Evolutionary conservation across 2,329 filamentous ascomycete genomes (phyloP), one percentile per base, ranked within the genome.

Genomic region (Fusarium sp.): DNA sequence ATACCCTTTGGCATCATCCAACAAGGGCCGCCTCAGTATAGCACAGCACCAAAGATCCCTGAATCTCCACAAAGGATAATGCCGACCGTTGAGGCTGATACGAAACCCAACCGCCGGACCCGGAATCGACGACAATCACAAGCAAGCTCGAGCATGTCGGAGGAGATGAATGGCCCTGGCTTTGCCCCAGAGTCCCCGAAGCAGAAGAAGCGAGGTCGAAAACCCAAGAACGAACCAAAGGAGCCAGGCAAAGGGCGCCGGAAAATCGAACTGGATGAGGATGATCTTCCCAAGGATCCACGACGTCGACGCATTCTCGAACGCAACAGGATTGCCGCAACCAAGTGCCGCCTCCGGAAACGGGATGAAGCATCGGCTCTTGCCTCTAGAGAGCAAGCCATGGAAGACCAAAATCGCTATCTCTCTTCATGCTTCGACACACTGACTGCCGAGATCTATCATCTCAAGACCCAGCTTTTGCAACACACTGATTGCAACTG

Each of bases 271-370:
- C 51, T 68, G 13, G 71, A 74, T n/a, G 68, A 73, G 13, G 70
- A 73, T 11, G 67, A 67, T 8, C 58, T 68, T 14, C 69, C 72
- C 20, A 74, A 63, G 36, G 73, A 75, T 9, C 71, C 72, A 10
- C 67, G 70, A 11, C 71, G 74, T 13, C 65, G 71, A 42, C 74
- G 69, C 10, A 74, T 76, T 31, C 68, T 78, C 20, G 76, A 78
- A 62, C 76, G 76, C 9, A 78, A 78, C 56, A 70, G 76, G 55
- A 71, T 77, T 20, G 76, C 76, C 8, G 76, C 76, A 18, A 78
- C 74, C 10, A 77, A 77, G 53, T 78, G 76, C 53, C 76, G 76
- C n/a, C 58, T 72, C 11, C 65, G 76, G 6, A 78, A 77, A 63
- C 72, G 76, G 16, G 74, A 76, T 53, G 73, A 78, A 58, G 74